A percentile compares a stretch with the other conserved stretches of the same genome.
phyloP scores from a whole-genome alignment of 1,284 basidiomycete genomes.

The Leccinum laetum region DNA sequence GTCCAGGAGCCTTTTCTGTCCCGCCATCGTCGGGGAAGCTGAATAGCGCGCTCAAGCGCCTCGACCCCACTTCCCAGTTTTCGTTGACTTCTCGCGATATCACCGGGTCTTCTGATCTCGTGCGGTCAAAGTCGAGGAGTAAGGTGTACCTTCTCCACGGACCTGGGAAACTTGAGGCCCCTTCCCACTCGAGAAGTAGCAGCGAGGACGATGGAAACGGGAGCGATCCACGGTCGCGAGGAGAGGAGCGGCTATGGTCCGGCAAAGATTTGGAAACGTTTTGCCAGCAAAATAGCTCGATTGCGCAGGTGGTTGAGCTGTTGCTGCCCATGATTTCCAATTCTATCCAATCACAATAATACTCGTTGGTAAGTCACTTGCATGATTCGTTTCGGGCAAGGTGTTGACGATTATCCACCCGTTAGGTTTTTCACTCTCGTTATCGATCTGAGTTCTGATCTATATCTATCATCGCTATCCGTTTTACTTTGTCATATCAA shows the following conservation, averaged over 20 bases:
- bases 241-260: constrained; percentile 59
- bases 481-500: constrained; percentile 23
- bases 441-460: constrained; percentile 22
- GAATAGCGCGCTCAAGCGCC: constrained; percentile 27
- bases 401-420: constrained; percentile 14
- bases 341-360: constrained; percentile 25
- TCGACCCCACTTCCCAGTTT: constrained; percentile 27
- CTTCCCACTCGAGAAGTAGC: constrained; percentile 33
- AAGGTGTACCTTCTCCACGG: constrained; percentile 62
- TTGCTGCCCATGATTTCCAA: constrained; percentile 46
- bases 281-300: constrained; percentile 72
- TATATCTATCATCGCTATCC: constrained; percentile 29
- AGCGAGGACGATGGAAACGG: constrained; percentile 37
- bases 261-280: constrained; percentile 65
- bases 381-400: neutral
- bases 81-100: constrained; percentile 23
- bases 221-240: constrained; percentile 28
- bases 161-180: constrained; percentile 56
- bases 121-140: constrained; percentile 70
- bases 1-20: constrained; percentile 29
- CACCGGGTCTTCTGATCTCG: constrained; percentile 38
- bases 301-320: constrained; percentile 57
- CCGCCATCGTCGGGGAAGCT: constrained; percentile 24
- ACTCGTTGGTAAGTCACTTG: constrained; percentile 23
- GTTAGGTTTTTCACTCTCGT: constrained; percentile 18